phyloP scores from a whole-genome alignment of 2,329 filamentous ascomycete genomes.

The Penicillium decumbens region DNA sequence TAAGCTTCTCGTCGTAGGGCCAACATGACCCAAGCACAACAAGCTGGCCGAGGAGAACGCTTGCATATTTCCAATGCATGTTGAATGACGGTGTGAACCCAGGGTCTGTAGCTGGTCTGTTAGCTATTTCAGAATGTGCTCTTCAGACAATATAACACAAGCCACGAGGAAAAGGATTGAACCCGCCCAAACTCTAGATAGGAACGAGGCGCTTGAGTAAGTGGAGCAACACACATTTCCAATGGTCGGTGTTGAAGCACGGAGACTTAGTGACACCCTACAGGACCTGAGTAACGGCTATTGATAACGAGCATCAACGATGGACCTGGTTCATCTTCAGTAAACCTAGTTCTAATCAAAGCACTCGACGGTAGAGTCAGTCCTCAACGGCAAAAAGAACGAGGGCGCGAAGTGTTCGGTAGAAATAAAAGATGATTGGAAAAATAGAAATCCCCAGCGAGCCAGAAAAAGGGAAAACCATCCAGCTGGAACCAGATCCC shows the following conservation, averaged over 20 bases:
- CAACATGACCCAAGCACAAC: constrained; percentile 27
- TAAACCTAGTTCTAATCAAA: neutral
- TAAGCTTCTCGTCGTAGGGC: constrained; percentile 49
- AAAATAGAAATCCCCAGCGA: neutral
- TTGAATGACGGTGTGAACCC: neutral
- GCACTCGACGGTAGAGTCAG: neutral
- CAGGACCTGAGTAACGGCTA: neutral
- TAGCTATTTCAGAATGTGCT: too few species aligned
- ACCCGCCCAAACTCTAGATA: neutral
- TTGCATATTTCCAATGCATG: constrained; percentile 32
- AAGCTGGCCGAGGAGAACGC: constrained; percentile 28
- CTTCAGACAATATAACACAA: neutral
- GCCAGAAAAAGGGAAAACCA: neutral
- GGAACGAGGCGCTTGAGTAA: neutral
- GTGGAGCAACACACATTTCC: neutral
- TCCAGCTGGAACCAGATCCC: constrained; percentile 3
- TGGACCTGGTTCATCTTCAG: neutral
- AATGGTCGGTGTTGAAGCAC: neutral
- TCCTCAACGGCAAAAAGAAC: neutral
- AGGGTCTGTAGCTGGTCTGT: neutral
- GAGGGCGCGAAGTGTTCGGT: neutral
- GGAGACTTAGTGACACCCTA: neutral
- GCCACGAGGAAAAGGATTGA: neutral
- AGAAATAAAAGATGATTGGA: constrained; percentile 4
- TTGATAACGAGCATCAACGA: neutral